Conservation (phyloP, 306 rosid species). For the Malus sylvestris region DNA sequence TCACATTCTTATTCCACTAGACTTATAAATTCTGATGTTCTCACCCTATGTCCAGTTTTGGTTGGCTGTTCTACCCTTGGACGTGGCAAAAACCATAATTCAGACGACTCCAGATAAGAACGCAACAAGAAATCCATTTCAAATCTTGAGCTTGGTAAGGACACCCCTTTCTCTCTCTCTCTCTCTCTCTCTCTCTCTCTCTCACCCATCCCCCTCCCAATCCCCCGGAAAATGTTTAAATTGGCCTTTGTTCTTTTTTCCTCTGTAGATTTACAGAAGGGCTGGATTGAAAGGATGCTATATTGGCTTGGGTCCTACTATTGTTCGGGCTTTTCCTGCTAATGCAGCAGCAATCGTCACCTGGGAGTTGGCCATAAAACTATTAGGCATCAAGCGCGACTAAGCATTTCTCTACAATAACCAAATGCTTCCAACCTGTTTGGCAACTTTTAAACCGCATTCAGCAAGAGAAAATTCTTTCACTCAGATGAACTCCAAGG, state of each 20-base stretch:
- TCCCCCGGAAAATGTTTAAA: no score
- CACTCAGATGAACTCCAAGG: neutral
- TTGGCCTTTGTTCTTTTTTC: neutral
- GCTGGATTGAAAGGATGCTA: constrained; percentile 83
- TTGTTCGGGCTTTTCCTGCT: constrained; percentile 85
- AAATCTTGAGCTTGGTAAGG: constrained; percentile 58
- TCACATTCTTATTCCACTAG: constrained; percentile 2
- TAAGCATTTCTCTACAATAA: constrained; percentile 19
- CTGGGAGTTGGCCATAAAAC: constrained; percentile 87
- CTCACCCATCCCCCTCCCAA: no score
- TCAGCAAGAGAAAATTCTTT: neutral
- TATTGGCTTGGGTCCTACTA: constrained; percentile 80
- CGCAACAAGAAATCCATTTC: constrained; percentile 60
- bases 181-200: no score
- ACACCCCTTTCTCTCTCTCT: neutral
- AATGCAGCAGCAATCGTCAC: constrained; percentile 83
- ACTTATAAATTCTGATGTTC: neutral
- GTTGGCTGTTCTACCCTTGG: constrained; percentile 88
- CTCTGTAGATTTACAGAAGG: constrained; percentile 51
- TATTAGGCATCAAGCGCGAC: constrained; percentile 54
- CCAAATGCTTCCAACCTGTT: neutral
- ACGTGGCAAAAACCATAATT: constrained; percentile 85
- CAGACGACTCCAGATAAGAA: constrained; percentile 67
- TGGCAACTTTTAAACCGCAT: neutral
- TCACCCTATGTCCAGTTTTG: constrained; percentile 53